Evolutionary conservation across 2,329 filamentous ascomycete genomes (phyloP), one percentile per base, ranked within the genome.

Genomic region (Fusarium udum): DNA sequence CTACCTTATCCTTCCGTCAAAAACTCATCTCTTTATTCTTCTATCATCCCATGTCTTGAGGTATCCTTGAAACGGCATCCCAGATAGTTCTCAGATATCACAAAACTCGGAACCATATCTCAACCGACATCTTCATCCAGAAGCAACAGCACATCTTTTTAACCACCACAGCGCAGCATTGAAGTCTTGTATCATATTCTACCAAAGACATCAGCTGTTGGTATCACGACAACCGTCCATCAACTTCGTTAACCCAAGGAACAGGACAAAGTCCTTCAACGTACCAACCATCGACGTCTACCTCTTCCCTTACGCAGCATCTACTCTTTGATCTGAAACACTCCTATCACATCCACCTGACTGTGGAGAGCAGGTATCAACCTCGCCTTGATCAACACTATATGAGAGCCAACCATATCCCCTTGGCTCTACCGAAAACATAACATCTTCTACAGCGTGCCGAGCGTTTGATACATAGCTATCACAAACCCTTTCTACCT

Each of bases 1-100:
- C 24, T 7, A 4, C 7, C 7, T 37, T 16, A n/a, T 18, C 20
- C 1, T 13, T 28, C 14, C 10, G 18, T 6, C 49, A 16, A 34
- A 0, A 15, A 12, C 1, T 8, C 7, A 34, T 4, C 20, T 12
- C 3, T 34, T 34, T 13, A 24, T 4, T 11, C 16, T 24, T 51
- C 32, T 20, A 15, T 20, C 18, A 11, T 46, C 26, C 1, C 26
- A 7, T 11, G 8, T 22, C 6, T 10, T 15, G 24, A 7, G 13
- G 1, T 28, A 15, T 46, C 15, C 8, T 10, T 4, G 0, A 11
- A 20, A 46, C 9, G 4, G 20, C 10, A 24, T 6, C n/a, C 7
- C 16, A 9, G 8, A 6, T 6, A 45, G 4, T 20, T 20, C 4
- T 26, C 24, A 10, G 4, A 26, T 7, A 28, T 7, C 18, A 7